Evolutionary conservation across 2,329 filamentous ascomycete species (phyloP), one percentile per base, ranked within the genome.

Genomic region (Epichloe elymi): DNA sequence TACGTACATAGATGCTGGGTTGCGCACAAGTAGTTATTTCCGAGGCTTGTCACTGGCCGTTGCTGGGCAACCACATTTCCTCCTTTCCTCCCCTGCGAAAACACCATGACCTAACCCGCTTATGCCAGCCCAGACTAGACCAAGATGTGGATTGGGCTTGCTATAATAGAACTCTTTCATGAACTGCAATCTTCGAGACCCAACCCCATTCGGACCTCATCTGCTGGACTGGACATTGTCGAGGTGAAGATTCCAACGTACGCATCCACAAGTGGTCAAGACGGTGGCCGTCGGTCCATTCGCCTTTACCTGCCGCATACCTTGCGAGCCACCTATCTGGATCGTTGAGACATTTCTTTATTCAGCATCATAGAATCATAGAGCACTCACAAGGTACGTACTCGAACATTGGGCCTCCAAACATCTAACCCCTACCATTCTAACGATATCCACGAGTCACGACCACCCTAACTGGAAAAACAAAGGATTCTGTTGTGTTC

Each of bases 21-120:
- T 26, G 26, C 26, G 26, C 23, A 23, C 23, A 5, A 23, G 23
- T 3, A 8, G 23, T 8, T 26, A 26, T 26, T 26, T 26, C 23
- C 23, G 23, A 26, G 23, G 12, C 14, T 15, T 11, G 44, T 17
- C 44, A 20, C n/a, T 2, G 35, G 33, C 62, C 67, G 47, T 52
- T 52, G 15, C 64, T 65, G 42, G 60, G 56, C 23, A 60, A 63
- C 35, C 57, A 60, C n/a, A 19, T 46, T 37, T 2, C 62, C 60
- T 2, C 65, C 60, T n/a, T n/a, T n/a, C n/a, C n/a, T n/a, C n/a
- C n/a, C 17, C 48, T 38, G 48, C 33, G 17, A 49, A 15, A 40
- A 49, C 42, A 46, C 33, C 44, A 44, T 38, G 36, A n/a, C 17
- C n/a, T 14, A 37, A 14, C 4, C 4, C n/a, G 35, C 10, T 33